These are phyloP conservation scores for Myrica gale DNA, from an alignment of 306 rosid species.

Conservation along the genomic window DNA sequence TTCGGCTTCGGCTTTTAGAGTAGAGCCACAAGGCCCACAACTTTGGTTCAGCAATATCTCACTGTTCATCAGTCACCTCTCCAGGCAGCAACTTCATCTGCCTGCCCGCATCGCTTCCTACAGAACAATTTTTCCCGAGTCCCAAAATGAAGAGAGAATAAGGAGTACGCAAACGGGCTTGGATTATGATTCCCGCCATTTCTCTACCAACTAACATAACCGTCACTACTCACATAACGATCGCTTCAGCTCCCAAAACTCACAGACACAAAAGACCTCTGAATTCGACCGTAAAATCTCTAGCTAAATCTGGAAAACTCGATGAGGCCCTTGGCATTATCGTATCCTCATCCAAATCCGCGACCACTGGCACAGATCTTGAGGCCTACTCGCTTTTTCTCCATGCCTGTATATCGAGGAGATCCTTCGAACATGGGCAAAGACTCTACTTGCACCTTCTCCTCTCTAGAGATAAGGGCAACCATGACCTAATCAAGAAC, in stretches of 20 bases:
- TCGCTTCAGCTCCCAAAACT: constrained; percentile 23
- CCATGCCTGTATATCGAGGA: constrained; percentile 51
- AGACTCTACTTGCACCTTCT: constrained; percentile 45
- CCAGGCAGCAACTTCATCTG: not conserved
- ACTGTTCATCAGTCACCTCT: not conserved
- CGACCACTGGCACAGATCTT: constrained; percentile 24
- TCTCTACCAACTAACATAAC: constrained; percentile 34
- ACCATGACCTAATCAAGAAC: constrained; percentile 28
- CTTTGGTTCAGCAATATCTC: not conserved
- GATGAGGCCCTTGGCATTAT: constrained; percentile 53
- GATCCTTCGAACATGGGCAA: constrained; percentile 50
- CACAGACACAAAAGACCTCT: constrained; percentile 1
- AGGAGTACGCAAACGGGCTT: not conserved
- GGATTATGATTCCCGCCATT: constrained; percentile 48
- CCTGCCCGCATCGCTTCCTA: not conserved
- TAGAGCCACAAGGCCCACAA: not conserved
- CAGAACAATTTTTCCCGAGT: not conserved
- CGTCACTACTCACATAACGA: constrained; percentile 35
- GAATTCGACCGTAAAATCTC: constrained; percentile 40
- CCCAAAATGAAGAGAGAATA: not conserved
- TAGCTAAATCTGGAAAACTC: constrained; percentile 45
- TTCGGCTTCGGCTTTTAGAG: not conserved
- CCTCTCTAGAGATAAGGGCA: constrained; percentile 14
- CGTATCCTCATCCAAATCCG: constrained; percentile 38
- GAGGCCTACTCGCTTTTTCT: constrained; percentile 40